Percentiles rank a stretch among this genome's conserved stretches.
Conservation (phyloP, 108 stramenopile genomes). For the Pseudonitzschia multiseries region DNA sequence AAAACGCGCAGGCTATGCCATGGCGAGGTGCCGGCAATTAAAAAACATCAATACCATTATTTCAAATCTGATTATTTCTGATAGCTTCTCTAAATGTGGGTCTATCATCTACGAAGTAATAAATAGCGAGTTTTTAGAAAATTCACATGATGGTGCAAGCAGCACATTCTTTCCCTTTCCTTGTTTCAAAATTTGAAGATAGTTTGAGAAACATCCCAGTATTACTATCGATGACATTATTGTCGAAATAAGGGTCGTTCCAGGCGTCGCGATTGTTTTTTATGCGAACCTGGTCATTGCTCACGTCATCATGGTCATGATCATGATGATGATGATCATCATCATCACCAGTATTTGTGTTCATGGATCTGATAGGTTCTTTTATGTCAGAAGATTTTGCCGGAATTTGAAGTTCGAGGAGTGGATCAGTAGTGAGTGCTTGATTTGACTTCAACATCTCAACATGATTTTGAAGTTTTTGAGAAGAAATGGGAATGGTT, state of each 20-base stretch:
- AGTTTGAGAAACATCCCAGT: too few species aligned
- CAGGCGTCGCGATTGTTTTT: neutral
- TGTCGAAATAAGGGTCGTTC: neutral
- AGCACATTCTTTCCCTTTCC: neutral
- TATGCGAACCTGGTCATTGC: neutral
- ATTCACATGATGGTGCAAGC: constrained; percentile 9
- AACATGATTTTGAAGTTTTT: too few species aligned
- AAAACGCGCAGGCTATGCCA: constrained; percentile 9
- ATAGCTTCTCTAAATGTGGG: neutral
- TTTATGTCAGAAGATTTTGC: neutral
- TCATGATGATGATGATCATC: neutral
- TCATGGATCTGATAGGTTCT: neutral
- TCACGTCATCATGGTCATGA: neutral
- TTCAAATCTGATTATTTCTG: neutral
- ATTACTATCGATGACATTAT: neutral
- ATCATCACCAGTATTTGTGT: neutral
- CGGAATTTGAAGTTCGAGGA: neutral
- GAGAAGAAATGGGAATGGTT: too few species aligned
- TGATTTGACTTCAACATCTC: neutral
- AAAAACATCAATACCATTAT: constrained; percentile 8
- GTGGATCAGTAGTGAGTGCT: neutral
- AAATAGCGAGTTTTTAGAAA: neutral
- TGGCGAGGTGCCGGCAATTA: constrained; percentile 11
- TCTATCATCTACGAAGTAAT: too few species aligned
- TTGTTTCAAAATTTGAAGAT: neutral